Percentiles rank a stretch among this genome's conserved stretches.
These are phyloP conservation scores for Phytophthora quininea DNA, from an alignment of 352 stramenopile species.

Conservation along the genomic window DNA sequence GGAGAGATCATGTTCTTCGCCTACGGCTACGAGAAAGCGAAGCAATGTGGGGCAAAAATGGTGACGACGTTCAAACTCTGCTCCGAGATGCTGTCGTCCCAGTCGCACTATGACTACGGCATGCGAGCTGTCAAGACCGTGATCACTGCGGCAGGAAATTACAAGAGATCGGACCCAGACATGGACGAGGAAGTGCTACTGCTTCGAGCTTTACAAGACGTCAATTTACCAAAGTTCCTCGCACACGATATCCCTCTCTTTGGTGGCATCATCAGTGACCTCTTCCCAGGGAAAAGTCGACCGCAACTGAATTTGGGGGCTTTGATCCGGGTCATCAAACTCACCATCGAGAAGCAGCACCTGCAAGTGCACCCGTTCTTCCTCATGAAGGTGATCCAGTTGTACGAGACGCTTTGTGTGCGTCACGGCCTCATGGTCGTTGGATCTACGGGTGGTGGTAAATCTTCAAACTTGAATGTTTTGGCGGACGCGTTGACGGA, in stretches of 20 bases:
- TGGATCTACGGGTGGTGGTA: slow-evolving; percentile 92
- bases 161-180: slow-evolving; percentile 93
- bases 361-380: slow-evolving; percentile 93
- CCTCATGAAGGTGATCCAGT: slow-evolving; percentile 92
- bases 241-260: slow-evolving; percentile 95
- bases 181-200: slow-evolving; percentile 94
- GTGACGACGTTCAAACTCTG: slow-evolving; percentile 96
- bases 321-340: slow-evolving; percentile 86
- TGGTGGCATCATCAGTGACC: slow-evolving; percentile 93
- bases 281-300: slow-evolving; percentile 92
- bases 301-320: slow-evolving; percentile 92
- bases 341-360: slow-evolving; percentile 81
- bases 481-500: slow-evolving; percentile 87
- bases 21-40: slow-evolving; percentile 94
- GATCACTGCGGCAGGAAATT: slow-evolving; percentile 94
- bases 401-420: slow-evolving; percentile 96
- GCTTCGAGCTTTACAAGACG: slow-evolving; percentile 92
- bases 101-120: slow-evolving; percentile 97
- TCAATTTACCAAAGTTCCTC: slow-evolving; percentile 96
- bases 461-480: slow-evolving; percentile 88
- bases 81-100: slow-evolving; percentile 93
- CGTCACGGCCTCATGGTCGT: slow-evolving; percentile 96
- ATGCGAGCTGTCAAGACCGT: slow-evolving; percentile 97
- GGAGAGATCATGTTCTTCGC: slow-evolving; percentile 97
- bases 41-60: slow-evolving; percentile 95